phyloP scores from a whole-genome alignment of 257 asterid genomes.

The Penstemon newberryi region DNA sequence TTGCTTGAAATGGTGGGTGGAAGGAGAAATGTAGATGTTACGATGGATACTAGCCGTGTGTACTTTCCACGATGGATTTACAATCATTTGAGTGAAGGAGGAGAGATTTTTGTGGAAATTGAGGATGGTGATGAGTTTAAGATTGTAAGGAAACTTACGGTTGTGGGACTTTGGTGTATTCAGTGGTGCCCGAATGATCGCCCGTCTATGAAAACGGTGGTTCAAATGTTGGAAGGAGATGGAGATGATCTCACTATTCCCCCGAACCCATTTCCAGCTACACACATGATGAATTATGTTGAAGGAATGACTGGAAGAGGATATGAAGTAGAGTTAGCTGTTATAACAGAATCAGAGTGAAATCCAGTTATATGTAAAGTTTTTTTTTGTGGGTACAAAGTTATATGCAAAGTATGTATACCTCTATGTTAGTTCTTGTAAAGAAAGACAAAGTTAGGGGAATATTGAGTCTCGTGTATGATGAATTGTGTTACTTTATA shows the following conservation, averaged over 20 bases:
- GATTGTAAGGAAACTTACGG: constrained; percentile 28
- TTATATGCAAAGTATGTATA: too few relatives aligned
- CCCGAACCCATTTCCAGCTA: constrained; percentile 31
- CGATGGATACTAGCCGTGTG: constrained; percentile 24
- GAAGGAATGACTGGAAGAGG: background rate
- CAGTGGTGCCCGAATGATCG: constrained; percentile 41
- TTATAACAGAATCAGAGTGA: constrained; percentile 19
- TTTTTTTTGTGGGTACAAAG: too few relatives aligned
- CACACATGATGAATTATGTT: background rate
- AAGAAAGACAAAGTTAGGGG: background rate
- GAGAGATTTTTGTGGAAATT: constrained; percentile 20
- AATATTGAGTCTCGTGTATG: background rate
- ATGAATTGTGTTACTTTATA: too few relatives aligned
- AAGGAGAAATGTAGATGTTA: constrained; percentile 32
- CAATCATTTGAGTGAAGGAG: constrained; percentile 31
- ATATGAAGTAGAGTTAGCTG: constrained; percentile 6
- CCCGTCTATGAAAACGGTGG: constrained; percentile 31
- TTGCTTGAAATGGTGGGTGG: constrained; percentile 49
- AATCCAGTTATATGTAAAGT: background rate
- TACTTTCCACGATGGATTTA: constrained; percentile 45
- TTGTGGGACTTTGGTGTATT: constrained; percentile 41
- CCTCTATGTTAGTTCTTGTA: background rate
- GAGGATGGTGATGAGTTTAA: constrained; percentile 6
- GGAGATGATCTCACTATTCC: constrained; percentile 28
- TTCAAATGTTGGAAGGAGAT: constrained; percentile 40